Percentiles rank a stretch among this genome's conserved stretches.
Conservation (phyloP, 306 rosid genomes). For the Cucurbita ficifolia region DNA sequence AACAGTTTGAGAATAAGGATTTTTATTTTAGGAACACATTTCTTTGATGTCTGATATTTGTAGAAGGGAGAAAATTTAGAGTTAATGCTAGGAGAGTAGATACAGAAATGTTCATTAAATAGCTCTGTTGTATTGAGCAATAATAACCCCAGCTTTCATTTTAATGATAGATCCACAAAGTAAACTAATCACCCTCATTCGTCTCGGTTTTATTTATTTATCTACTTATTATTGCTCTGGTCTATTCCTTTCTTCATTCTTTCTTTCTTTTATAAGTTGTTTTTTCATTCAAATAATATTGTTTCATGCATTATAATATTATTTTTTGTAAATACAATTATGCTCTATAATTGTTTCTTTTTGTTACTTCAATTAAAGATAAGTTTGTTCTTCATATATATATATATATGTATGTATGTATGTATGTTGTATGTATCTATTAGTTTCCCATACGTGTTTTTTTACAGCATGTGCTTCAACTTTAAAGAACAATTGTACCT, state of each 20-base stretch:
- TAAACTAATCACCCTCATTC: background rate
- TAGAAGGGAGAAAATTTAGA: background rate
- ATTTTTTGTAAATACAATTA: background rate
- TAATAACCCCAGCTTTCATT: background rate
- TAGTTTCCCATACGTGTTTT: background rate
- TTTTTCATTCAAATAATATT: background rate
- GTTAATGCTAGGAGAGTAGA: background rate
- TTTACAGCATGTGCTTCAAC: background rate
- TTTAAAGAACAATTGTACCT: background rate
- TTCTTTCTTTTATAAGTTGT: background rate
- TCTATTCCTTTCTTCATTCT: background rate
- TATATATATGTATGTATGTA: too few species aligned
- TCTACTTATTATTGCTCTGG: background rate
- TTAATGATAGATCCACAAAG: background rate
- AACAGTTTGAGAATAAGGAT: background rate
- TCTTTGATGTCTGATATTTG: background rate
- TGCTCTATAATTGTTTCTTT: background rate
- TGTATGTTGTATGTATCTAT: too few species aligned
- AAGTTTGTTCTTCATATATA: background rate
- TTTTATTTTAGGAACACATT: background rate
- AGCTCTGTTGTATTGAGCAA: background rate
- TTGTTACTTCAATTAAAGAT: background rate
- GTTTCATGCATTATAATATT: background rate
- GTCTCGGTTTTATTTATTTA: background rate
- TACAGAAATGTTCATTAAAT: background rate